Evolutionary conservation across 2,329 filamentous ascomycete genomes (phyloP), one percentile per base, ranked within the genome.

Genomic region (Fonsecaea pedrosoi): DNA sequence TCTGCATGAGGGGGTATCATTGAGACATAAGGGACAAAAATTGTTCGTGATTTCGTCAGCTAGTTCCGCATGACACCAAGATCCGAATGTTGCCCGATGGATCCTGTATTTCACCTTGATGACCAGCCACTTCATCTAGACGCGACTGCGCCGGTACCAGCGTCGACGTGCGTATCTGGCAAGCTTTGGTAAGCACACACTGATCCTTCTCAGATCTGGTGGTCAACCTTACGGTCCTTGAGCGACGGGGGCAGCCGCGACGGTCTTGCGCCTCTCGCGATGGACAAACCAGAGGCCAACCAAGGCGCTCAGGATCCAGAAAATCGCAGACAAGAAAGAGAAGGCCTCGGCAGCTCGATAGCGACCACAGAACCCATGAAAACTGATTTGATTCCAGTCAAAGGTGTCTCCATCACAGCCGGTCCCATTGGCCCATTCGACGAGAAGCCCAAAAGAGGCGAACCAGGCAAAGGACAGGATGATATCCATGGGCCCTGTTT

Each of bases 311-410:
- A 82, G 85, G 48, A 92, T 84, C 90, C 90, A 93, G 74, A 88
- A 82, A 71, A 91, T 83, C 63, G 89, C 89, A 2, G 88, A 89
- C 62, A 92, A 78, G 79, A 93, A 93, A 57, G 84, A 81, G 74
- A 93, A 92, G 4, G 90, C 90, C 72, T 91, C 85, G 68, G 86
- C 83, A 48, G 91, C 86, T 79, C 90, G 92, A 85, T 87, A 91
- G 72, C 87, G 85, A 65, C 86, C 83, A 77, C 91, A 94, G n/a
- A 77, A 76, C 54, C 84, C 79, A 70, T 82, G 79, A 55, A 75
- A 66, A 18, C 74, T 75, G 66, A 91, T 81, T 60, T 83, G 82
- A 67, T 76, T 75, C 89, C 89, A 91, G 75, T 86, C 73, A 75
- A 88, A 90, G 30, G 79, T 77, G 61, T 82, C 75, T 50, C 81